Base-by-base conservation (phyloP, 2,329 filamentous ascomycete species). In the Botrytis pseudocinerea region DNA sequence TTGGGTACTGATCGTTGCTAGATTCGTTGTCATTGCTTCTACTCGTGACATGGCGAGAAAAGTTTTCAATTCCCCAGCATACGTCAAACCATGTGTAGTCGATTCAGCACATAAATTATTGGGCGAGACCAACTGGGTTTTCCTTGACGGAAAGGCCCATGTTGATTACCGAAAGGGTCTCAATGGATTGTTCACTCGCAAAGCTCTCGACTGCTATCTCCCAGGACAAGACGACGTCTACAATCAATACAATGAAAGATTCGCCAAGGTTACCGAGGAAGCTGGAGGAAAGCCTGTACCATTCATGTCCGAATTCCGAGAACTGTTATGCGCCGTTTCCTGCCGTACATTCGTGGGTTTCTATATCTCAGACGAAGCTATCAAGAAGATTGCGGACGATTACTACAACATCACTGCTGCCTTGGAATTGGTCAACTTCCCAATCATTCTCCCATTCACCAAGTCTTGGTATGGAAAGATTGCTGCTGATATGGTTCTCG, bases 381-480 rank as follows among this genome's bases (percentile, higher is more conserved):
- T 98, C 80, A 95, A 97, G 88, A 95, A 93, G 86, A 96, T 98
- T 76, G 92, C 95, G 75, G 92, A 97, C 83, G 95, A 98, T 84
- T 99, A 97, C 85, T 98, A 97, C 84, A 89, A 95, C 76, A 97
- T 98, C 81, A 98, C 96, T 22, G 95, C 93, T 73, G 96, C 96
- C 35, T 89, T 98, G 78, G 96, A 99, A 83, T 89, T 98, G 64
- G 96, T 99, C 86, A 98, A 98, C 86, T 97, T 98, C 86, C 95
- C 96, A 74, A 92, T 98, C 84, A 98, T 98, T 81, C 84, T 98
- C 59, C 95, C 95, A 57, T 98, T 89, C 86, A 98, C 95, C 81
- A 95, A 94, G 86, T 94, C 94, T 8, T 98, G 94, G 94, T 97
- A 97, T 81, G 96, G 95, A 79, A 97, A 98, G 88, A 97, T 95